phyloP scores from a whole-genome alignment of 495 filamentous ascomycete genomes.

The Amniculicola lignicola region DNA sequence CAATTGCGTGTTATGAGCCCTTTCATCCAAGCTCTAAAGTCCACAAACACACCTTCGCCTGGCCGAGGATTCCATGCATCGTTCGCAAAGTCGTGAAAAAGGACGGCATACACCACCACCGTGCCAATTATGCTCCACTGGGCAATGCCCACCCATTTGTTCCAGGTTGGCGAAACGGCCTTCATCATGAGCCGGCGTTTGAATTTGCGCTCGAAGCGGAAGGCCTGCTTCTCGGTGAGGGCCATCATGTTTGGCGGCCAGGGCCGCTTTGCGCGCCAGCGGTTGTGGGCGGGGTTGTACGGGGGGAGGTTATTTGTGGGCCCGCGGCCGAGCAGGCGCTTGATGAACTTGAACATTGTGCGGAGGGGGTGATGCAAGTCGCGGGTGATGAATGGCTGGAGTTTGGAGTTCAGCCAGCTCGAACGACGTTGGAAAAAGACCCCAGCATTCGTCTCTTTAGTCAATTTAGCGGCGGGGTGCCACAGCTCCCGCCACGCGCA shows the following conservation, averaged over 20 bases:
- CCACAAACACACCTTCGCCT: slow-evolving; percentile 20
- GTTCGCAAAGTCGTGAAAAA: slow-evolving; percentile 66
- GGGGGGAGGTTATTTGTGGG: slow-evolving; percentile 1
- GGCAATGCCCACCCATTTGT: slow-evolving; percentile 64
- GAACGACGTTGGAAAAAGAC: too few relatives aligned
- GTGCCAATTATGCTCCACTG: slow-evolving; percentile 61
- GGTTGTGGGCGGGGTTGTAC: slow-evolving; percentile 46
- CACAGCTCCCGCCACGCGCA: too few relatives aligned
- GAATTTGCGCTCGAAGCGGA: slow-evolving; percentile 68
- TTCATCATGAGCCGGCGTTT: slow-evolving; percentile 58
- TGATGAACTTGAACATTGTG: neutral
- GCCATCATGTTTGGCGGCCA: slow-evolving; percentile 93
- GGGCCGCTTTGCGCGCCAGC: slow-evolving; percentile 73
- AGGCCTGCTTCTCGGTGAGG: slow-evolving; percentile 77
- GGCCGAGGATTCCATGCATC: slow-evolving; percentile 38
- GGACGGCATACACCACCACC: slow-evolving; percentile 65
- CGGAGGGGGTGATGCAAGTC: too few relatives aligned
- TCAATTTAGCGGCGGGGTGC: too few relatives aligned
- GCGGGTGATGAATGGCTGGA: too few relatives aligned
- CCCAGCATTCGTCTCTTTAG: too few relatives aligned
- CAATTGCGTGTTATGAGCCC: too few relatives aligned
- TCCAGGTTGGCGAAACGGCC: slow-evolving; percentile 69
- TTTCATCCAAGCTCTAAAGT: slow-evolving; percentile 10
- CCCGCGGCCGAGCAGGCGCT: neutral
- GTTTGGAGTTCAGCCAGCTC: too few relatives aligned